These are phyloP conservation scores for Chalciporus piperatus DNA, from an alignment of 768 basidiomycete species.

Conservation along the genomic window DNA sequence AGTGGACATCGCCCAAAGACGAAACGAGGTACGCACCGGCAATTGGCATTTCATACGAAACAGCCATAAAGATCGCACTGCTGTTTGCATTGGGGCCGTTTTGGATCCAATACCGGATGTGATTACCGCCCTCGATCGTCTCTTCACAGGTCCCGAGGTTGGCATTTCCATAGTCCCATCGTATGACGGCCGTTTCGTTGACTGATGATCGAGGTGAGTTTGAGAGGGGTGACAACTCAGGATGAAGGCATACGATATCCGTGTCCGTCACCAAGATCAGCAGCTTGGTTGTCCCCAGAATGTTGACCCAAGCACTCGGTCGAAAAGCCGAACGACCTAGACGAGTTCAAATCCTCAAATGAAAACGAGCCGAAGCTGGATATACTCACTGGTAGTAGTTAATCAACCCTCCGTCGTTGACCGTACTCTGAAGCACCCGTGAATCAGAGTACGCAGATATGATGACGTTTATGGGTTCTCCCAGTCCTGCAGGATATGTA, in stretches of 20 bases:
- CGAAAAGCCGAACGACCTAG: conserved; percentile 63
- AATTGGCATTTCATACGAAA: conserved; percentile 70
- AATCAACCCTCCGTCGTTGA: conserved; percentile 66
- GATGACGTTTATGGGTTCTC: conserved; percentile 86
- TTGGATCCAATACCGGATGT: conserved; percentile 88
- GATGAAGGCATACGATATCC: conserved; percentile 52
- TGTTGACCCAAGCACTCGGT: conserved; percentile 86
- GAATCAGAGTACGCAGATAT: conserved; percentile 74
- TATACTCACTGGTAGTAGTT: conserved; percentile 77
- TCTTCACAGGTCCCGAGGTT: conserved; percentile 84
- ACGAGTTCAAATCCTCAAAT: neutral
- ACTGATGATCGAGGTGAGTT: conserved; percentile 37
- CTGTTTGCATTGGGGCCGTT: conserved; percentile 62
- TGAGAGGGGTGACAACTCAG: neutral
- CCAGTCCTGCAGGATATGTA: conserved; percentile 70
- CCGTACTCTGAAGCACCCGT: conserved; percentile 58
- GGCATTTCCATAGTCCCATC: conserved; percentile 81
- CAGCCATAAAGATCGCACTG: conserved; percentile 72
- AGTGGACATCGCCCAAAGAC: conserved; percentile 4
- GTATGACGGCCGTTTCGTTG: conserved; percentile 80
- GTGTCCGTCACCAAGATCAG: conserved; percentile 81
- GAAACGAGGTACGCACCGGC: conserved; percentile 40
- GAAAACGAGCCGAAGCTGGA: neutral
- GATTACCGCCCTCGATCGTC: conserved; percentile 81
- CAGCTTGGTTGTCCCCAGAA: conserved; percentile 62